Conservation (phyloP, 2,329 filamentous ascomycete species). For the Pseudogymnoascus sp. region DNA sequence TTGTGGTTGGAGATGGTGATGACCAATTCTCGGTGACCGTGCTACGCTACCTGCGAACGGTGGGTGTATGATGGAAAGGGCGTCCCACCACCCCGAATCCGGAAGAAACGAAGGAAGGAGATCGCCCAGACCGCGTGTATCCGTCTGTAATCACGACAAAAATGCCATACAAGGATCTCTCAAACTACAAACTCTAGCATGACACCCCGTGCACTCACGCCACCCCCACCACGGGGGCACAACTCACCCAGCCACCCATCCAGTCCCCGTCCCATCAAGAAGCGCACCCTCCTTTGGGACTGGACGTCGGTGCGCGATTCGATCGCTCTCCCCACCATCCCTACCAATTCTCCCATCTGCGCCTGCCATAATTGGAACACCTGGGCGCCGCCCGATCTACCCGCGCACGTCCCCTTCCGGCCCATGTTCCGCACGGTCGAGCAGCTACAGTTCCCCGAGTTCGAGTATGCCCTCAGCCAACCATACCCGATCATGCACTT, state of each 20-base stretch:
- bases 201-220: neutral
- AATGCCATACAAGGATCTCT: neutral
- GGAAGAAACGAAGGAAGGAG: neutral
- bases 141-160: neutral
- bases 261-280: conserved; percentile 18
- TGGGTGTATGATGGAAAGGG: neutral
- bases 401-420: conserved; percentile 30
- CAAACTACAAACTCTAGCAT: neutral
- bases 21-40: neutral
- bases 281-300: conserved; percentile 36
- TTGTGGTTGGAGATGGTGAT: neutral
- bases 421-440: conserved; percentile 35
- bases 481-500: conserved; percentile 33
- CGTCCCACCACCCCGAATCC: neutral
- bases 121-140: neutral
- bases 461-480: conserved; percentile 17
- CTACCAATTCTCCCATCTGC: conserved; percentile 27
- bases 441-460: conserved; percentile 26
- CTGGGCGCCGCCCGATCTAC: conserved; percentile 33
- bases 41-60: neutral
- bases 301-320: conserved; percentile 34
- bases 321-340: conserved; percentile 30
- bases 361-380: conserved; percentile 36
- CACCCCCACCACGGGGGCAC: neutral
- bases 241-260: neutral